Evolutionary conservation across 2,329 filamentous ascomycete species (phyloP), one percentile per base, ranked within the genome.

Genomic region (Hypoxylon sp.): DNA sequence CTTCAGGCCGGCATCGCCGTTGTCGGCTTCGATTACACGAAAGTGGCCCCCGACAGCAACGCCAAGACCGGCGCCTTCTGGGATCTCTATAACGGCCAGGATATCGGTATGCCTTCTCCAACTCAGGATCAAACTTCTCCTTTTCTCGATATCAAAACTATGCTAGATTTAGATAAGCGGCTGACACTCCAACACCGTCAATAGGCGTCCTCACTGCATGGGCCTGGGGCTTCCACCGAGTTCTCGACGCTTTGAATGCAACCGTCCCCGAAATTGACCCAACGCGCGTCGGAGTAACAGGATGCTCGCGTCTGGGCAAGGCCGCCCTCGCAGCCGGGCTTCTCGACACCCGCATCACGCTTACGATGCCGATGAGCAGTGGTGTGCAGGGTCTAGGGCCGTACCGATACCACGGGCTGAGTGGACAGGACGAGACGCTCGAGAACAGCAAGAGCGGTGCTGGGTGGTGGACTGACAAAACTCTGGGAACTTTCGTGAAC

Each of bases 401-500:
- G 63, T 87, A 85, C 79, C 81, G 84, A 30, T 80, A 82, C 72
- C 79, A 81, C 68, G 76, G 74, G 19, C 73, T 84, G 43, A 81
- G 79, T 72, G 83, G 83, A 6, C 79, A 81, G 71, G 79, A 78
- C 71, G 79, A 81, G 76, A 81, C 76, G 71, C 75, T 85, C 1
- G 83, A 84, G 73, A 85, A 85, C 75, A 80, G 79, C 67, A 82
- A 83, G 74, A 79, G 80, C 37, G 81, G 80, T 12, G 85, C 87
- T 52, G 84, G 85, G 3, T 86, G 86, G 72, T 88, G 85, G 85
- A 87, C 84, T 76, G 82, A 82, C 63, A 78, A 73, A 32, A 76
- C 76, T 37, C 83, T 87, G 55, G 82, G 85, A 53, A 91, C 83
- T 9, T 80, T 82, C 67, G 79, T 82, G 83, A 86, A 90, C 81